Percentiles rank a stretch among this genome's conserved stretches.
These are phyloP conservation scores for Psilocybe subaeruginosa DNA, from an alignment of 768 basidiomycete genomes.

Conservation along the genomic window DNA sequence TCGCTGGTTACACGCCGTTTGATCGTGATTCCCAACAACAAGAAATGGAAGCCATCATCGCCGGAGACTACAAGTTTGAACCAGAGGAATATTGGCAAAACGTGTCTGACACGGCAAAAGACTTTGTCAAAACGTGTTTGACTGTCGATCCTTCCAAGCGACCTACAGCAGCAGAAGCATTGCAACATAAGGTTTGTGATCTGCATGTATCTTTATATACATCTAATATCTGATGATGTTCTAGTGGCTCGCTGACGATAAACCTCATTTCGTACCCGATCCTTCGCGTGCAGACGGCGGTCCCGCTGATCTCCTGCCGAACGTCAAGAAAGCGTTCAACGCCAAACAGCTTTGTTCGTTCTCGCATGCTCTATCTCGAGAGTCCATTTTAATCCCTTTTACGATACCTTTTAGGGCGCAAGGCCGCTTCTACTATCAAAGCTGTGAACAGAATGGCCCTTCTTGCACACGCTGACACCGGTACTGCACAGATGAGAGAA, in stretches of 20 bases:
- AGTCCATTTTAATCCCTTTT: neutral
- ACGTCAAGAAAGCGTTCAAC: constrained; percentile 89
- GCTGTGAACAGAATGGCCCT: constrained; percentile 82
- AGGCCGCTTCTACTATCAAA: constrained; percentile 84
- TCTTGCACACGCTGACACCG: constrained; percentile 46
- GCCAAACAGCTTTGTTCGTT: constrained; percentile 82
- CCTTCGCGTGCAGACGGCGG: constrained; percentile 56
- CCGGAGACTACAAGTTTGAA: constrained; percentile 88
- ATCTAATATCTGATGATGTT: constrained; percentile 51
- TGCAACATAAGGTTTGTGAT: constrained; percentile 62
- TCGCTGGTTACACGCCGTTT: constrained; percentile 93
- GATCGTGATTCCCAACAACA: constrained; percentile 86
- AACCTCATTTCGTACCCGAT: constrained; percentile 74
- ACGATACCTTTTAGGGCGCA: constrained; percentile 63
- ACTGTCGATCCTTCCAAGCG: constrained; percentile 80
- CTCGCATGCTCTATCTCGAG: neutral
- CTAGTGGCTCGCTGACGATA: constrained; percentile 72
- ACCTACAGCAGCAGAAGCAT: constrained; percentile 76
- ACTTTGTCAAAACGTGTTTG: constrained; percentile 83
- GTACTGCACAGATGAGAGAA: constrained; percentile 54
- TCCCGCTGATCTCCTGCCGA: constrained; percentile 81
- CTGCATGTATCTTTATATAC: neutral
- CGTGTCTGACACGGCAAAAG: constrained; percentile 80
- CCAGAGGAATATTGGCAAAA: constrained; percentile 83
- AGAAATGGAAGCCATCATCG: constrained; percentile 96